These are phyloP conservation scores for Drechslerella coelobrocha DNA, from an alignment of 2,329 filamentous ascomycete genomes.

Conservation along the genomic window DNA sequence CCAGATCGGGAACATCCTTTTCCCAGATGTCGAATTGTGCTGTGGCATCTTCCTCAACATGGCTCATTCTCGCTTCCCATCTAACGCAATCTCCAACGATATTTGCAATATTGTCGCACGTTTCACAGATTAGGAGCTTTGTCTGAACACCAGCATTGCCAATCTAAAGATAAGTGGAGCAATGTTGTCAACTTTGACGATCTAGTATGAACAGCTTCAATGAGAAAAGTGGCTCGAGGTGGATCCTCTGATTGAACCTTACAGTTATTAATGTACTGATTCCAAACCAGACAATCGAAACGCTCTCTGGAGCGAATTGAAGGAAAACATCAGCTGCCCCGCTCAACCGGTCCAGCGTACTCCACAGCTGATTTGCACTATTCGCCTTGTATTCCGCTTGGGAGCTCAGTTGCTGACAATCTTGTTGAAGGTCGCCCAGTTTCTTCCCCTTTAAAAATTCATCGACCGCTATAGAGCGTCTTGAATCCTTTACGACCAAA, in stretches of 20 bases:
- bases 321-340: constrained; percentile 13
- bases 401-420: constrained; percentile 8
- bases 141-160: constrained; percentile 29
- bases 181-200: not conserved
- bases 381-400: constrained; percentile 15
- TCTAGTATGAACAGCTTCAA: constrained; percentile 7
- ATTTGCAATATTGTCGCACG: constrained; percentile 26
- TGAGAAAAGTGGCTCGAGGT: not conserved
- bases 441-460: constrained; percentile 14
- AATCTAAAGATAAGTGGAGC: constrained; percentile 1
- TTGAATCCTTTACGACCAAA: too few species aligned
- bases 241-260: not conserved
- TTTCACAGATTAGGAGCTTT: constrained; percentile 23
- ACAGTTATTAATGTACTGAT: constrained; percentile 20
- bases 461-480: too few species aligned
- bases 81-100: constrained; percentile 25
- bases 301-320: constrained; percentile 14
- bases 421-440: not conserved
- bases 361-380: constrained; percentile 8
- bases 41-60: not conserved
- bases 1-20: constrained; percentile 18
- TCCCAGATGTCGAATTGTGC: constrained; percentile 30
- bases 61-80: constrained; percentile 17
- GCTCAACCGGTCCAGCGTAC: constrained; percentile 10
- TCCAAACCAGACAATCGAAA: constrained; percentile 24